Conservation (phyloP, 106 monocot species). For the Dendrobium nobile region DNA sequence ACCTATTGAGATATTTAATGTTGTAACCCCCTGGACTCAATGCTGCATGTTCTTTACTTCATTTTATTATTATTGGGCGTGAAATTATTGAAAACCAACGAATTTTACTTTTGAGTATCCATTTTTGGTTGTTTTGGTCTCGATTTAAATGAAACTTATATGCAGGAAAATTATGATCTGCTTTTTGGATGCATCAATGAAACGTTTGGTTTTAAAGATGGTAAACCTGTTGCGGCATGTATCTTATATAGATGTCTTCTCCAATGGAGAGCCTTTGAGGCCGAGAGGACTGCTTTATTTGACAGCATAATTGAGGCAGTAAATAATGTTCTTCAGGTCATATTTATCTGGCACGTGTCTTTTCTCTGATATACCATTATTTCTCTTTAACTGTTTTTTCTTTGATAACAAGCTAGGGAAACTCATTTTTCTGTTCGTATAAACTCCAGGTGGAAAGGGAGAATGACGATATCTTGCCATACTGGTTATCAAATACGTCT, state of each 20-base stretch:
- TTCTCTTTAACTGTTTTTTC: neutral
- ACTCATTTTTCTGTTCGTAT: slow-evolving; percentile 4
- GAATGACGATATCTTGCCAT: slow-evolving; percentile 52
- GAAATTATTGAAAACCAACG: neutral
- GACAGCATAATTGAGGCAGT: slow-evolving; percentile 75
- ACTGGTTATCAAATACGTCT: slow-evolving; percentile 91
- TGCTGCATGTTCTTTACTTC: neutral
- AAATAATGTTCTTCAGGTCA: slow-evolving; percentile 81
- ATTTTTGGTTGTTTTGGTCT: neutral
- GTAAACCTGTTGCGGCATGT: slow-evolving; percentile 85
- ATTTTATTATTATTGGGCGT: neutral
- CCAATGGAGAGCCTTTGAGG: slow-evolving; percentile 75
- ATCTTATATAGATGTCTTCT: slow-evolving; percentile 78
- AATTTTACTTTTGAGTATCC: neutral
- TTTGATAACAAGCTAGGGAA: neutral
- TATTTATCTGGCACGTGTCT: neutral
- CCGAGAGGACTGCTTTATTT: slow-evolving; percentile 83
- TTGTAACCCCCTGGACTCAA: neutral
- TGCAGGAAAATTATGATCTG: slow-evolving; percentile 76
- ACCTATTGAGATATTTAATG: neutral
- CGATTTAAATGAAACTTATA: slow-evolving; percentile 5
- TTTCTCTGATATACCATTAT: neutral
- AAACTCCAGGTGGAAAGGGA: slow-evolving; percentile 48
- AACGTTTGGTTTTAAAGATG: slow-evolving; percentile 81
- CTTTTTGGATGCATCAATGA: slow-evolving; percentile 72